Conservation (phyloP, 164 flowering plant species). For the Cinnamomum chago region DNA sequence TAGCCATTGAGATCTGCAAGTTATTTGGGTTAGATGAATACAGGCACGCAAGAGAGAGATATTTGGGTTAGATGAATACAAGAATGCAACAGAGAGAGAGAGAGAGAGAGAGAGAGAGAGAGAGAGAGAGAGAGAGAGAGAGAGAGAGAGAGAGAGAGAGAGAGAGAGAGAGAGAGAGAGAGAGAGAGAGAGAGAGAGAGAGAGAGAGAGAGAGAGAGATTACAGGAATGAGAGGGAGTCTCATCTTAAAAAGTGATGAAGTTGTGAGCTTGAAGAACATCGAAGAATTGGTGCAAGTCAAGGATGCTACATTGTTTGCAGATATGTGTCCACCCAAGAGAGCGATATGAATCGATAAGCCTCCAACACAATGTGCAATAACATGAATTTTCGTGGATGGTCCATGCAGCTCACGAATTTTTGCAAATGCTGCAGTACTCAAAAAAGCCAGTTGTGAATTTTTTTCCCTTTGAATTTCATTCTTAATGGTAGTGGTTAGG, state of each 20-base stretch:
- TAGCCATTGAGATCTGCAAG: slow-evolving; percentile 42
- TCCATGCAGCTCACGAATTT: slow-evolving; percentile 39
- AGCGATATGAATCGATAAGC: slow-evolving; percentile 53
- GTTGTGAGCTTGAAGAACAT: slow-evolving; percentile 58
- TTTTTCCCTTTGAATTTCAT: neutral
- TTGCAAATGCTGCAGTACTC: slow-evolving; percentile 30
- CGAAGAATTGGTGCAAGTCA: slow-evolving; percentile 56
- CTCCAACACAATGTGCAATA: slow-evolving; percentile 66
- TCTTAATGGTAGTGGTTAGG: neutral
- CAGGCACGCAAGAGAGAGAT: too few species aligned
- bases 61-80: too few species aligned
- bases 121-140: too few species aligned
- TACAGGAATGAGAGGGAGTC: slow-evolving; percentile 60
- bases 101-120: too few species aligned
- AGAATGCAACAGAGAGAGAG: too few species aligned
- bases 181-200: too few species aligned
- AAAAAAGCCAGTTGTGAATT: neutral
- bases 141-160: too few species aligned
- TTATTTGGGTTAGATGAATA: too few species aligned
- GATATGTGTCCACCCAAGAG: slow-evolving; percentile 59
- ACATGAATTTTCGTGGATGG: slow-evolving; percentile 33
- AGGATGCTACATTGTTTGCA: slow-evolving; percentile 37
- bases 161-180: too few species aligned
- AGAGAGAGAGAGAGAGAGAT: too few species aligned
- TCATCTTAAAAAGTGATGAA: slow-evolving; percentile 50